phyloP scores from a whole-genome alignment of 2,329 filamentous ascomycete genomes.

The Juglanconis juglandina region DNA sequence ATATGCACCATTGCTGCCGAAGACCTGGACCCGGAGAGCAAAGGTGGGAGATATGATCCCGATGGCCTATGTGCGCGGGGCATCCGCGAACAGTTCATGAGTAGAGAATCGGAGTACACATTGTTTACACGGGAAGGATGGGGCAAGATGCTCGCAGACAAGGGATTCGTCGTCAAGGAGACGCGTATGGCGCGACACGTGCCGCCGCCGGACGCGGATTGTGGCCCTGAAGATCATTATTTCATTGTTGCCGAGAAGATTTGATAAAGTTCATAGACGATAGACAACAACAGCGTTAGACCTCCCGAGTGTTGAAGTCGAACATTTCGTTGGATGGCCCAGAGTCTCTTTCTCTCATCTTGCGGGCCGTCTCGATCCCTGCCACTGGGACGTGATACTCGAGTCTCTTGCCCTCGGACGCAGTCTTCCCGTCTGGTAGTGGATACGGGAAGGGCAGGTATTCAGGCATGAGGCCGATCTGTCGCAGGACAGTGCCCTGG shows the following conservation, averaged over 20 bases:
- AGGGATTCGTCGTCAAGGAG: background rate
- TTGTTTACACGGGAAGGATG: conserved; percentile 2
- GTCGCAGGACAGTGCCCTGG: conserved; percentile 58
- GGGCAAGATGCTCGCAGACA: background rate
- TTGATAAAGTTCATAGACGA: background rate
- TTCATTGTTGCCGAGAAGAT: background rate
- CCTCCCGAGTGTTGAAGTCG: conserved; percentile 25
- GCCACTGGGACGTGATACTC: conserved; percentile 62
- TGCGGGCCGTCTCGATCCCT: conserved; percentile 50
- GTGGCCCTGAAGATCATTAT: background rate
- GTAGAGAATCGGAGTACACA: background rate
- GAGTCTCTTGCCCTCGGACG: conserved; percentile 30
- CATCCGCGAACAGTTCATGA: conserved; percentile 4
- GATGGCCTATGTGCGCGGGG: conserved; percentile 2
- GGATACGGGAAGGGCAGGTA: conserved; percentile 62
- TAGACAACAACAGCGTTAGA: background rate
- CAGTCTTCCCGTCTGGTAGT: conserved; percentile 35
- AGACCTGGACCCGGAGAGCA: conserved; percentile 3
- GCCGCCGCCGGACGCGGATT: conserved; percentile 1
- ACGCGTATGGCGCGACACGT: background rate
- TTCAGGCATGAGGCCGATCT: conserved; percentile 61
- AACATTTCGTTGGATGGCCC: conserved; percentile 57
- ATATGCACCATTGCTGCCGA: conserved; percentile 6
- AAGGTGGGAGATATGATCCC: background rate
- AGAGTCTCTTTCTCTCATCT: conserved; percentile 47